Percentiles rank a stretch among this genome's conserved stretches.
Evolutionary conservation across 148 eudicot species (phyloP).

Genomic region (Fagopyrum homotropicum): DNA sequence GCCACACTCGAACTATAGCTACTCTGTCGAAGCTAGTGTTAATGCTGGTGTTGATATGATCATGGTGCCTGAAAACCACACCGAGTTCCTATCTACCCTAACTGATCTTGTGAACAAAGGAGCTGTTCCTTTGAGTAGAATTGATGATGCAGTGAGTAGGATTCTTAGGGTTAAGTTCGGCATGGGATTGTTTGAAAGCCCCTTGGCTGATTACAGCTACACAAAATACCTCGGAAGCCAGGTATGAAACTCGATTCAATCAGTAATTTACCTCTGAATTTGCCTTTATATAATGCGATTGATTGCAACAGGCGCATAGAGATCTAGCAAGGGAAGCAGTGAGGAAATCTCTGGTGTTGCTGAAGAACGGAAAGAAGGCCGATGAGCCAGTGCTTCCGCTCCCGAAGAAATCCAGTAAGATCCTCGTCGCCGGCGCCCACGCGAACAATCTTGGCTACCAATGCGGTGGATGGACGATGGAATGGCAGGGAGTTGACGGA

Average conservation of each 20-base stretch:
- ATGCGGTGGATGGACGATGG: slow-evolving; percentile 36
- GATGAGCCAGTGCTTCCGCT: slow-evolving; percentile 29
- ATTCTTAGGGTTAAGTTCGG: slow-evolving; percentile 22
- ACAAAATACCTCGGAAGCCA: slow-evolving; percentile 23
- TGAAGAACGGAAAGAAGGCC: slow-evolving; percentile 26
- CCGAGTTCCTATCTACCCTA: slow-evolving; percentile 19
- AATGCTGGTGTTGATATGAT: slow-evolving; percentile 28
- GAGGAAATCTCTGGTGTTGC: slow-evolving; percentile 26
- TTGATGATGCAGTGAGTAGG: slow-evolving; percentile 26
- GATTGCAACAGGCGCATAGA: slow-evolving; percentile 24
- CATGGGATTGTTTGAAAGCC: slow-evolving; percentile 25
- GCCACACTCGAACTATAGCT: slow-evolving; percentile 22
- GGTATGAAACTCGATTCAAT: slow-evolving; percentile 2
- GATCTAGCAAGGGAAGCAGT: slow-evolving; percentile 36
- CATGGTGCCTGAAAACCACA: slow-evolving; percentile 21
- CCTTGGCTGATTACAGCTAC: slow-evolving; percentile 24
- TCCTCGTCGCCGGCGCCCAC: slow-evolving; percentile 30
- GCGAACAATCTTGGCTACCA: slow-evolving; percentile 33
- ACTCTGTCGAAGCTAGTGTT: slow-evolving; percentile 16
- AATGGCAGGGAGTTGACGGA: slow-evolving; percentile 31
- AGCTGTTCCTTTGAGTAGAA: slow-evolving; percentile 17
- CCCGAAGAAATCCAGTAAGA: slow-evolving; percentile 23
- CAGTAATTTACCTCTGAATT: not conserved
- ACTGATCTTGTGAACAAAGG: slow-evolving; percentile 19
- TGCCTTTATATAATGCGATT: not conserved